These are phyloP conservation scores for Dissophora globulifera DNA, from an alignment of 192 early-diverging fungal genomes.

Conservation along the genomic window DNA sequence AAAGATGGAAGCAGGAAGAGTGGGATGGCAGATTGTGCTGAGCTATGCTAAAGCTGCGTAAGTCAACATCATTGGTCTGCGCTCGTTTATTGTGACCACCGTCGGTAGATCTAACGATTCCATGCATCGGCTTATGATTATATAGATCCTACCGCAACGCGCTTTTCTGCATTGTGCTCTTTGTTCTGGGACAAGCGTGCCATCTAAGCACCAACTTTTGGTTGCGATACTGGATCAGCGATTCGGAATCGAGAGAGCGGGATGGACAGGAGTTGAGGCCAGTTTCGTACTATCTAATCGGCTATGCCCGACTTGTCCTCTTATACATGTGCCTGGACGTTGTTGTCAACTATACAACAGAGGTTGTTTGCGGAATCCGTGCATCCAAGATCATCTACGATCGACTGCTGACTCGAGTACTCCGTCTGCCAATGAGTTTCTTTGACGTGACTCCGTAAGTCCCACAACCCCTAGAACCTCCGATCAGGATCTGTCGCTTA, in stretches of 20 bases:
- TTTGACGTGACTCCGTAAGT: slow-evolving; percentile 79
- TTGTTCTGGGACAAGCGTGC: slow-evolving; percentile 6
- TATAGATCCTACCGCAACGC: slow-evolving; percentile 22
- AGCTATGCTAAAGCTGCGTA: slow-evolving; percentile 75
- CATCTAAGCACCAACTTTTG: slow-evolving; percentile 41
- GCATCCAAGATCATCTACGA: slow-evolving; percentile 53
- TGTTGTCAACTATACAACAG: slow-evolving; percentile 16
- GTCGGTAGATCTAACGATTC: neutral
- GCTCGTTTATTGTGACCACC: neutral
- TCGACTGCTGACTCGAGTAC: slow-evolving; percentile 31
- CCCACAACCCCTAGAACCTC: too few species aligned
- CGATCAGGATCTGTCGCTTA: too few species aligned
- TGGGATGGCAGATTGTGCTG: slow-evolving; percentile 77
- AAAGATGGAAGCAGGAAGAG: slow-evolving; percentile 79
- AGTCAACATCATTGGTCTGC: too few species aligned
- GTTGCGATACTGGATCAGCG: slow-evolving; percentile 10
- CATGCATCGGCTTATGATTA: slow-evolving; percentile 49
- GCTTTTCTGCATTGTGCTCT: slow-evolving; percentile 16
- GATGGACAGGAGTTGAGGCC: too few species aligned
- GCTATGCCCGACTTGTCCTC: slow-evolving; percentile 17
- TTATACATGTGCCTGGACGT: slow-evolving; percentile 24
- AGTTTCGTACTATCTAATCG: slow-evolving; percentile 20
- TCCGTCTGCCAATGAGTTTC: slow-evolving; percentile 72
- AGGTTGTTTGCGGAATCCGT: slow-evolving; percentile 41
- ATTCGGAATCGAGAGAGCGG: too few species aligned